Conservation (phyloP, 73 alveolate genomes). For the Blepharisma stoltei region DNA sequence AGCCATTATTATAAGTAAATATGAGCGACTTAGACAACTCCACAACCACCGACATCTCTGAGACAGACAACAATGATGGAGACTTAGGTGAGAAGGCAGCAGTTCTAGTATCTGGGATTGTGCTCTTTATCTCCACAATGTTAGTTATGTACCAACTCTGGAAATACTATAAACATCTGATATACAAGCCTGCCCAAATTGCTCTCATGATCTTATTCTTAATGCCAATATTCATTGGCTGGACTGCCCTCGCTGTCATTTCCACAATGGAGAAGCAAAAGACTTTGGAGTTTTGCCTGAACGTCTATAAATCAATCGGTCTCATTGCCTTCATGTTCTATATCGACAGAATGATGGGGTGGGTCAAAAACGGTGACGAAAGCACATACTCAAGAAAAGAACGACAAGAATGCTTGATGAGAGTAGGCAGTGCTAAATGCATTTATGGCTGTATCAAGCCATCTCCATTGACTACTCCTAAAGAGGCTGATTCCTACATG, state of each 20-base stretch:
- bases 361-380: constrained; percentile 4
- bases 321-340: neutral
- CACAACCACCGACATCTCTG: too few species aligned
- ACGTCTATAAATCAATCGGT: neutral
- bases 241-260: constrained; percentile 6
- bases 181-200: neutral
- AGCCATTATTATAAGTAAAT: too few species aligned
- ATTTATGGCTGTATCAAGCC: neutral
- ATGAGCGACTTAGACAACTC: too few species aligned
- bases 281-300: neutral
- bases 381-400: neutral
- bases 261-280: neutral
- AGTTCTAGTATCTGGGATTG: neutral
- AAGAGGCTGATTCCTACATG: neutral
- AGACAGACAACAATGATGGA: too few species aligned
- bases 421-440: neutral
- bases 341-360: neutral
- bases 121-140: neutral
- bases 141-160: neutral
- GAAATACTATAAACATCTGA: neutral
- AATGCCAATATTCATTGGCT: constrained; percentile 15
- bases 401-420: neutral
- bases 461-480: neutral
- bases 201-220: neutral
- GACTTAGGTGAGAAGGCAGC: neutral